Evolutionary conservation across 768 basidiomycete genomes (phyloP).

Genomic region (Neoboletus magnificus): DNA sequence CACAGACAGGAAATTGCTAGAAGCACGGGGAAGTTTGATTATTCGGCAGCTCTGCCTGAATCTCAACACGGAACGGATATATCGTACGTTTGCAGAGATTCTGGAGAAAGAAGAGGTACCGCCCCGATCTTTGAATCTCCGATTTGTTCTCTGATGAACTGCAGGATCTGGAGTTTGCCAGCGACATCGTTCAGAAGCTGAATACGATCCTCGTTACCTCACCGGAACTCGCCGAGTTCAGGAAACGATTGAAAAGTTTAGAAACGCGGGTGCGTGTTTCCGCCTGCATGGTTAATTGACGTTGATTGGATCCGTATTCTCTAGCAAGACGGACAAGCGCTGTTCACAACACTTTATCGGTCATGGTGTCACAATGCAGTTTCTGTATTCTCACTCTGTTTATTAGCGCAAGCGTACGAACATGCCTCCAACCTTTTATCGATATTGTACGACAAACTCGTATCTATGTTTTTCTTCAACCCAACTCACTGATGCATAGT

Average conservation of each 20-base stretch:
- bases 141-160: background rate
- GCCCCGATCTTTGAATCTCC: background rate
- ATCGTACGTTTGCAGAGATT: conserved; percentile 93
- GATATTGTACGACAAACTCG: conserved; percentile 68
- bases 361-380: conserved; percentile 99
- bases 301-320: background rate
- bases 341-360: conserved; percentile 91
- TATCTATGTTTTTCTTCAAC: background rate
- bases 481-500: conserved; percentile 38
- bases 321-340: conserved; percentile 91
- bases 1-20: conserved; percentile 86
- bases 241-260: conserved; percentile 86
- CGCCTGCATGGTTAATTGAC: background rate
- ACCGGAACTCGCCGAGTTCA: conserved; percentile 92
- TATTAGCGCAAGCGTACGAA: conserved; percentile 97
- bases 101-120: conserved; percentile 95
- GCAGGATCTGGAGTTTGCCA: conserved; percentile 96
- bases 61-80: conserved; percentile 93
- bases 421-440: conserved; percentile 95
- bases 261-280: conserved; percentile 74
- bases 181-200: conserved; percentile 95
- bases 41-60: conserved; percentile 93
- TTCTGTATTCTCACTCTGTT: conserved; percentile 91
- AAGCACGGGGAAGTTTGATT: conserved; percentile 91
- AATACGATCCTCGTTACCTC: conserved; percentile 96